Evolutionary conservation across 2,329 filamentous ascomycete genomes (phyloP).

Genomic region (Colletotrichum trifolii): DNA sequence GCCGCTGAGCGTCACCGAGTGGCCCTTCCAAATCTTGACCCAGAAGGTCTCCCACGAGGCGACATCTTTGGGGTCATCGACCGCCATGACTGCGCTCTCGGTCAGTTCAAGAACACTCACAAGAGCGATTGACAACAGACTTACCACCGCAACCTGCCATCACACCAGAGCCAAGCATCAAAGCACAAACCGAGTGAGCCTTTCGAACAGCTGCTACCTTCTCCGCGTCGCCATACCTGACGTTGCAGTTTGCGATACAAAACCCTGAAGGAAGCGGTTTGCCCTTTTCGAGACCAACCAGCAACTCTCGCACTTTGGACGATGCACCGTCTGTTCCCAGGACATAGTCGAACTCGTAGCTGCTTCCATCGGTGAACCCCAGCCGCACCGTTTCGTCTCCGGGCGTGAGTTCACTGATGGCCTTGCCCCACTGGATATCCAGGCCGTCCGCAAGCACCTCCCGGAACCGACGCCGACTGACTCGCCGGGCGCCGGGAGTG

Average conservation of each 20-base stretch:
- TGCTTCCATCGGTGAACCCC: conserved; percentile 42
- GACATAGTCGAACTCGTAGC: conserved; percentile 41
- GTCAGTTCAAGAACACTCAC: not conserved
- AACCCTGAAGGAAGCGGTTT: conserved; percentile 41
- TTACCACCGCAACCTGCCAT: conserved; percentile 46
- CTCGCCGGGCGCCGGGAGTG: conserved; percentile 47
- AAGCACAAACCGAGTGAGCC: conserved; percentile 45
- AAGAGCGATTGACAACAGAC: conserved; percentile 15
- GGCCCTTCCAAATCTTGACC: conserved; percentile 49
- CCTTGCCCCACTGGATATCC: conserved; percentile 47
- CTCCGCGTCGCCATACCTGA: conserved; percentile 40
- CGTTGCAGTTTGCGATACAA: conserved; percentile 45
- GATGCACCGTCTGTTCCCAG: conserved; percentile 47
- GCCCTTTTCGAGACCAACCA: conserved; percentile 43
- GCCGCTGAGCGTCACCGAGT: conserved; percentile 43
- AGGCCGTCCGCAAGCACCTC: conserved; percentile 45
- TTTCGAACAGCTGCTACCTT: conserved; percentile 43
- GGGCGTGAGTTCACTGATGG: conserved; percentile 13
- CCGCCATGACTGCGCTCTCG: conserved; percentile 39
- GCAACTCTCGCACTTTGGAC: conserved; percentile 45
- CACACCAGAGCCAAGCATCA: conserved; percentile 44
- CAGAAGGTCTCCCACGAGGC: conserved; percentile 48
- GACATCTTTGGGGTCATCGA: conserved; percentile 40
- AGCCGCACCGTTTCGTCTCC: conserved; percentile 38
- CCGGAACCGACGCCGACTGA: conserved; percentile 48